phyloP scores from a whole-genome alignment of 805 yeast species.

The Ogataea angusta region DNA sequence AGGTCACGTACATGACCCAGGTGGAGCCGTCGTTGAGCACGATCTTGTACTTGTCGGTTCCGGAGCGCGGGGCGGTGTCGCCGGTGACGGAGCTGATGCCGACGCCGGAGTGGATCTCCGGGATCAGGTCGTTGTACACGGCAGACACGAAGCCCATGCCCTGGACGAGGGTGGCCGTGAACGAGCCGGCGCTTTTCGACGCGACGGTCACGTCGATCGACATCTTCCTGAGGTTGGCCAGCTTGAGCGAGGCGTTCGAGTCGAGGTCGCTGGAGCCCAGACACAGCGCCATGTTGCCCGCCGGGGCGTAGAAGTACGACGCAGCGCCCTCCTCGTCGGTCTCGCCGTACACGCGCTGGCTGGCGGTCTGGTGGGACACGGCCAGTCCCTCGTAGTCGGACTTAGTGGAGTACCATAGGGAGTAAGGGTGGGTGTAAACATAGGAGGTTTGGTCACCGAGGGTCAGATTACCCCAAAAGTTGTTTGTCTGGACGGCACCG shows the following conservation, averaged over 20 bases:
- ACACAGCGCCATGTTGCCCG: conserved; percentile 54
- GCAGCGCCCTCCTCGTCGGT: conserved; percentile 38
- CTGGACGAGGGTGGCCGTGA: conserved; percentile 64
- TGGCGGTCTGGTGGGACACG: conserved; percentile 54
- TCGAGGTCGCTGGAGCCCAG: conserved; percentile 42
- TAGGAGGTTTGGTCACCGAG: conserved; percentile 62
- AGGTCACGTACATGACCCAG: conserved; percentile 63
- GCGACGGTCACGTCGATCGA: conserved; percentile 19
- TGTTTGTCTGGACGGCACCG: conserved; percentile 59
- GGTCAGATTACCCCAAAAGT: conserved; percentile 68
- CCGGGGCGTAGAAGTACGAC: conserved; percentile 62
- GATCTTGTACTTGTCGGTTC: conserved; percentile 50
- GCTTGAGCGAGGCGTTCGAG: conserved; percentile 12
- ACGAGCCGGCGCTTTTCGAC: conserved; percentile 33
- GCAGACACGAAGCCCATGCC: conserved; percentile 82
- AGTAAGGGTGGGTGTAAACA: conserved; percentile 74
- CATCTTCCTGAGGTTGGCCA: conserved; percentile 20
- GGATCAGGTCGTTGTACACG: conserved; percentile 50
- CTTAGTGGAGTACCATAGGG: conserved; percentile 57
- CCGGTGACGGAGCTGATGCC: conserved; percentile 53
- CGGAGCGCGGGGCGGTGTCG: conserved; percentile 40
- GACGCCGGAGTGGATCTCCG: conserved; percentile 51
- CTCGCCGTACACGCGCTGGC: conserved; percentile 63
- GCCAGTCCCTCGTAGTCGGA: conserved; percentile 53
- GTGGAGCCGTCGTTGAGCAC: conserved; percentile 48